These are phyloP conservation scores for Avena insularis DNA, from an alignment of 176 grass and related monocot species.

Conservation along the genomic window DNA sequence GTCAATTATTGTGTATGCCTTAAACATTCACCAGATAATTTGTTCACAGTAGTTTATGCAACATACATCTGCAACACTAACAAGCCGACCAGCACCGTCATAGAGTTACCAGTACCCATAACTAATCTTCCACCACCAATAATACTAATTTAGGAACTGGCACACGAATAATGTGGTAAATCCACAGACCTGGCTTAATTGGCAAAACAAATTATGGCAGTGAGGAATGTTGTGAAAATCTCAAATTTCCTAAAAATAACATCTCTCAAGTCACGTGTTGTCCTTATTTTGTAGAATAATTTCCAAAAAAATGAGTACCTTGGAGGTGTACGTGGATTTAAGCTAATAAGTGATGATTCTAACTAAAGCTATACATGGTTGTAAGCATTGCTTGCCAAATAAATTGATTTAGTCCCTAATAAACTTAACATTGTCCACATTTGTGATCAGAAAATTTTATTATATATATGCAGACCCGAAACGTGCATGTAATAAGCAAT, in stretches of 20 bases:
- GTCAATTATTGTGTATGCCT: too few species aligned
- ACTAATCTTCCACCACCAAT: too few species aligned
- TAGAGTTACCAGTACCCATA: too few species aligned
- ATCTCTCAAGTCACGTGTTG: background rate
- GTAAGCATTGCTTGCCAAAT: background rate
- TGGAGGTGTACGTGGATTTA: background rate
- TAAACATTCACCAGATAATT: too few species aligned
- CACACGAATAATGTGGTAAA: too few species aligned
- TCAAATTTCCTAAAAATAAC: background rate
- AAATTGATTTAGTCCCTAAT: background rate
- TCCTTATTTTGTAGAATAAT: too few species aligned
- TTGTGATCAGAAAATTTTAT: background rate
- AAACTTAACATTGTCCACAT: background rate
- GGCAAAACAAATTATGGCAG: too few species aligned
- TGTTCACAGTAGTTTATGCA: too few species aligned
- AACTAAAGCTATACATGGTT: background rate
- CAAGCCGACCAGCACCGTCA: too few species aligned
- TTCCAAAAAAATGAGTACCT: background rate
- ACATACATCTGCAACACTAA: too few species aligned
- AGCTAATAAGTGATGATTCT: background rate
- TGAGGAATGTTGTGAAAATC: background rate
- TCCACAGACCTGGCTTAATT: too few species aligned
- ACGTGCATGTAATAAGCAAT: slow-evolving; percentile 14
- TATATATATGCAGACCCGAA: background rate
- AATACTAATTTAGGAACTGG: too few species aligned